Evolutionary conservation across 2,329 filamentous ascomycete genomes (phyloP).

Genomic region (Ampelomyces quisqualis): DNA sequence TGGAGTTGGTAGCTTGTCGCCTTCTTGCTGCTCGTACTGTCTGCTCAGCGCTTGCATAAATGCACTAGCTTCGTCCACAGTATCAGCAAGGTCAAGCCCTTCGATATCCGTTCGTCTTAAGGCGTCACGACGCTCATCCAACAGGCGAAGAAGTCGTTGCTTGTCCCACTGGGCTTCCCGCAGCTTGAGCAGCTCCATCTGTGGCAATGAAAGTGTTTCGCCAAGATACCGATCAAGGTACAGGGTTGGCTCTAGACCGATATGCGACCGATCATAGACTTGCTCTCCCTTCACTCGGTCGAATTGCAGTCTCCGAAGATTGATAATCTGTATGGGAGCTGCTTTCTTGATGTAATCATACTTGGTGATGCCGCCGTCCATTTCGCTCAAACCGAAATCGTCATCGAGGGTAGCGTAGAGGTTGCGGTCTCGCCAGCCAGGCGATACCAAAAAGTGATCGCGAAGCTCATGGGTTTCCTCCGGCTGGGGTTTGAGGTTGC

Average conservation of each 20-base stretch:
- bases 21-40: conserved; percentile 8
- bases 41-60: conserved; percentile 23
- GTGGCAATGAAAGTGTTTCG: conserved; percentile 29
- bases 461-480: conserved; percentile 58
- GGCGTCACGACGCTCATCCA: conserved; percentile 53
- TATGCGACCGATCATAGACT: conserved; percentile 57
- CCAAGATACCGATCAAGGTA: conserved; percentile 80
- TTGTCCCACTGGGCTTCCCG: conserved; percentile 74
- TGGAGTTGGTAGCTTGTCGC: conserved; percentile 16
- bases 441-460: conserved; percentile 63
- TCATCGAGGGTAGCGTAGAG: conserved; percentile 84
- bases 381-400: conserved; percentile 77
- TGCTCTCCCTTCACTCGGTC: conserved; percentile 55
- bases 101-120: conserved; percentile 42
- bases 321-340: conserved; percentile 84
- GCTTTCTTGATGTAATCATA: conserved; percentile 56
- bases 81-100: conserved; percentile 28
- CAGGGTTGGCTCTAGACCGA: conserved; percentile 76
- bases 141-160: conserved; percentile 61
- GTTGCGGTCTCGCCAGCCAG: conserved; percentile 59
- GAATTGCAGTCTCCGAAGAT: conserved; percentile 79
- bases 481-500: conserved; percentile 33
- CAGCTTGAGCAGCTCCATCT: conserved; percentile 57
- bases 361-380: conserved; percentile 47
- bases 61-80: conserved; percentile 34